Base-by-base conservation (phyloP, 306 rosid genomes). In the Vigna radiata region DNA sequence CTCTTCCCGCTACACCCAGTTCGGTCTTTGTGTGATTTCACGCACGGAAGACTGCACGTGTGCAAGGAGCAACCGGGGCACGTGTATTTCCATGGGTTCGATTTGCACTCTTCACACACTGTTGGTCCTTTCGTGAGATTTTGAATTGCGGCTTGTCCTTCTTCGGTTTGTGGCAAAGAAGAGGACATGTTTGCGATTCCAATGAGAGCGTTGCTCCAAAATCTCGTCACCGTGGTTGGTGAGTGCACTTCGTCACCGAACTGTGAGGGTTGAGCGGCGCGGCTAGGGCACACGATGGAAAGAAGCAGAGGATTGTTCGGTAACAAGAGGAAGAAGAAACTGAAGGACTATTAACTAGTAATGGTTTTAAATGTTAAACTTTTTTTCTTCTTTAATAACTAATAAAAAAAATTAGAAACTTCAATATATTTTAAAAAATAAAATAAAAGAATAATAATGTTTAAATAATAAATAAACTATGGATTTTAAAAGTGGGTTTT, bases 21-120 rank as follows among this genome's bases (percentile, higher is more conserved):
- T 49, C 89, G 94, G 36, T 19, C 74, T 79, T 95, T 95, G 88
- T 95, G 99, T 39, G 90, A 84, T 67, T 95, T 95, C 39, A 95
- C 97, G 79, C 98, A 95, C 15, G 86, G 77, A 10, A 94, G 95
- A 75, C 94, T 74, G 69, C 98, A 96, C 27, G 98, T 88, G 60
- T 88, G 90, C n/a, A 79, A 12, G 37, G 94, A 88, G 85, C 98
- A 96, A 37, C 93, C 89, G 1, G 99, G 99, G 72, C 99, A 96
- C 72, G 84, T 92, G 83, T 91, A 96, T 71, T 88, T 92, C 11
- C 86, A 89, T 12, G 89, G 88, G 21, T 85, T 89, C 2, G 62
- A 68, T 78, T 87, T 87, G 90, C 99, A 96, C 80, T 92, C 97
- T 61, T 88, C 86, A 68, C 99, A 96, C 10, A 76, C 5, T 2